Conservation (phyloP, 129 eudicot species). For the Flaveria linearis region DNA sequence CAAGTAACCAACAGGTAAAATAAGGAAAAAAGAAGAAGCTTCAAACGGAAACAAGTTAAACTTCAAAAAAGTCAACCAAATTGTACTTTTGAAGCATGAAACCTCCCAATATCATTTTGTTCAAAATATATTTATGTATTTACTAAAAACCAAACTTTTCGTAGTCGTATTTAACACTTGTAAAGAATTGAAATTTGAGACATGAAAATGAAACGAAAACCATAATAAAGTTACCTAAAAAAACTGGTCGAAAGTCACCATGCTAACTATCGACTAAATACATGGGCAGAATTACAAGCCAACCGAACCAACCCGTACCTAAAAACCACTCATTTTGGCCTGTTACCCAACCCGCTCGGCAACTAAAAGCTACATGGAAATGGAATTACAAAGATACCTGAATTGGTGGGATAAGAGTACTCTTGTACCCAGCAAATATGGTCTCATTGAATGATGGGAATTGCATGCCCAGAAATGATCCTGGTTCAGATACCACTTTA, state of each 20-base stretch:
- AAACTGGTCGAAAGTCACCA: not conserved
- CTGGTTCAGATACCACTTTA: conserved; percentile 44
- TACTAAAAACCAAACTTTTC: not conserved
- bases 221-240: not conserved
- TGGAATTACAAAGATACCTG: conserved; percentile 44
- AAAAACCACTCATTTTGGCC: not conserved
- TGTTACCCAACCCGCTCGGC: not conserved
- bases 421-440: conserved; percentile 35
- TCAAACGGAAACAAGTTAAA: not conserved
- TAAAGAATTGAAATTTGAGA: not conserved
- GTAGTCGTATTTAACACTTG: not conserved
- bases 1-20: conserved; percentile 18
- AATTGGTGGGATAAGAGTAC: conserved; percentile 33
- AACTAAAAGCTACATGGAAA: not conserved
- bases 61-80: conserved; percentile 1
- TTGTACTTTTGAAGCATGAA: not conserved
- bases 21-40: not conserved
- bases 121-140: not conserved
- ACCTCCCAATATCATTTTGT: not conserved
- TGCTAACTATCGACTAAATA: not conserved
- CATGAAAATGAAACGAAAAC: not conserved
- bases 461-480: conserved; percentile 35
- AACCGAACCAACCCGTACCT: conserved; percentile 1
- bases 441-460: conserved; percentile 47
- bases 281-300: not conserved